Percentiles rank a stretch among this genome's conserved stretches.
Conservation (phyloP, 2,329 filamentous ascomycete species). For the Aureobasidium pullulans region DNA sequence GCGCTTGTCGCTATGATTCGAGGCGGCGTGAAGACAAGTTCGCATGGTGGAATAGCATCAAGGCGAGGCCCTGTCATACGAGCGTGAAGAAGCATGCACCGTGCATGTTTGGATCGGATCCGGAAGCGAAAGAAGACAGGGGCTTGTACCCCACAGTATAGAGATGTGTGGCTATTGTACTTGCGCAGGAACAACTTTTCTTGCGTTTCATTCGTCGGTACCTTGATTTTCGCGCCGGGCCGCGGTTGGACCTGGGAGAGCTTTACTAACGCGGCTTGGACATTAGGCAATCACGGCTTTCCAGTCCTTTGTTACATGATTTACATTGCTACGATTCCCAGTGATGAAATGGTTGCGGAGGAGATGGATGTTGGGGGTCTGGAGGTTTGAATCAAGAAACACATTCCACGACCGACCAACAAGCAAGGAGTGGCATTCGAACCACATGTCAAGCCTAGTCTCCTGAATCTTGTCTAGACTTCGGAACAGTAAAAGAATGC, state of each 20-base stretch:
- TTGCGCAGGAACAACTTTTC: conserved; percentile 6
- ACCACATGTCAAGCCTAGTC: conserved; percentile 8
- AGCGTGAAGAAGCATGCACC: background rate
- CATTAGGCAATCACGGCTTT: conserved; percentile 4
- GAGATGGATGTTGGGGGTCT: background rate
- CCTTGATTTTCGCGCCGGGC: conserved; percentile 13
- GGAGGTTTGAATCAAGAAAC: background rate
- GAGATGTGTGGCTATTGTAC: background rate
- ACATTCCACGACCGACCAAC: background rate
- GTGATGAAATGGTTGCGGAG: conserved; percentile 4
- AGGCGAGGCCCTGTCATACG: conserved; percentile 4
- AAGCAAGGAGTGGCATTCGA: conserved; percentile 7
- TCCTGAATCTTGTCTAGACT: conserved; percentile 11
- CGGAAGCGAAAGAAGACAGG: conserved; percentile 7
- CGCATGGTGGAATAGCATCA: background rate
- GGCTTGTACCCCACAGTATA: conserved; percentile 11
- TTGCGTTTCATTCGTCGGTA: conserved; percentile 7
- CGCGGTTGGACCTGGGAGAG: background rate
- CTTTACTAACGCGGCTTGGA: background rate
- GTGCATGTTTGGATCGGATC: background rate
- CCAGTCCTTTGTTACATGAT: conserved; percentile 8
- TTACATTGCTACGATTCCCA: conserved; percentile 7
- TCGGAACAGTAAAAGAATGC: background rate
- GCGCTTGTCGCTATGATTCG: conserved; percentile 2
- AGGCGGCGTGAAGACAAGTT: background rate